These are phyloP conservation scores for Agaricus subrufescens DNA, from an alignment of 768 basidiomycete species.

Conservation along the genomic window DNA sequence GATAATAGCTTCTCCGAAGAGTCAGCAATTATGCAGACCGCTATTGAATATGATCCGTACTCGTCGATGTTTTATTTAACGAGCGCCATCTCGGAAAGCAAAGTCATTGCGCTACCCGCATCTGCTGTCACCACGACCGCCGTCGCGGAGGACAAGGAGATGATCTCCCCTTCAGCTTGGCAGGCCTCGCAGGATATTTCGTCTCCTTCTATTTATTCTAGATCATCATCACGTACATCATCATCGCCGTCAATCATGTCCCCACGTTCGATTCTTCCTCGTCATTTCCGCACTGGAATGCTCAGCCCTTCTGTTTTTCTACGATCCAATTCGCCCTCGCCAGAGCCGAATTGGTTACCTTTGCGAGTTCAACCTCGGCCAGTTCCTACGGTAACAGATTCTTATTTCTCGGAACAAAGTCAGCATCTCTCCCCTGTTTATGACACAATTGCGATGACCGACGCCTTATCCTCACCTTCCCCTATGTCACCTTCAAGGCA, in stretches of 20 bases:
- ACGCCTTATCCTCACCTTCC: slow-evolving; percentile 22
- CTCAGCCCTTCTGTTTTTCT: slow-evolving; percentile 24
- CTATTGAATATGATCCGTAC: slow-evolving; percentile 61
- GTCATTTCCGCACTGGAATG: slow-evolving; percentile 26
- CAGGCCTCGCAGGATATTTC: slow-evolving; percentile 39
- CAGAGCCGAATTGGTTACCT: slow-evolving; percentile 25
- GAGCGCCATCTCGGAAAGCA: slow-evolving; percentile 36
- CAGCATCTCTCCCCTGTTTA: slow-evolving; percentile 38
- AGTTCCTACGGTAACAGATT: slow-evolving; percentile 22
- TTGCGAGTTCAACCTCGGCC: slow-evolving; percentile 17
- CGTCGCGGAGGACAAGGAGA: slow-evolving; percentile 50
- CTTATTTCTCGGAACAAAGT: slow-evolving; percentile 26
- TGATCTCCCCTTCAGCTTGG: slow-evolving; percentile 49
- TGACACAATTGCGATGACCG: slow-evolving; percentile 31
- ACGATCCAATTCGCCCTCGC: slow-evolving; percentile 16
- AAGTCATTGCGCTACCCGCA: slow-evolving; percentile 30
- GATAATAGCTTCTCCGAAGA: slow-evolving; percentile 34
- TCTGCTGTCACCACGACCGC: slow-evolving; percentile 31
- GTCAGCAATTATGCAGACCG: slow-evolving; percentile 72
- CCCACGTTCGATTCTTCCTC: slow-evolving; percentile 15
- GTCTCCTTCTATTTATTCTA: slow-evolving; percentile 40
- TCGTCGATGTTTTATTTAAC: slow-evolving; percentile 53
- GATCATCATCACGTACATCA: slow-evolving; percentile 32
- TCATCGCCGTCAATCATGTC: slow-evolving; percentile 26
- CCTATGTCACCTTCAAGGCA: slow-evolving; percentile 28